phyloP scores from a whole-genome alignment of 1,284 basidiomycete genomes.

The Leccinum solheimii region DNA sequence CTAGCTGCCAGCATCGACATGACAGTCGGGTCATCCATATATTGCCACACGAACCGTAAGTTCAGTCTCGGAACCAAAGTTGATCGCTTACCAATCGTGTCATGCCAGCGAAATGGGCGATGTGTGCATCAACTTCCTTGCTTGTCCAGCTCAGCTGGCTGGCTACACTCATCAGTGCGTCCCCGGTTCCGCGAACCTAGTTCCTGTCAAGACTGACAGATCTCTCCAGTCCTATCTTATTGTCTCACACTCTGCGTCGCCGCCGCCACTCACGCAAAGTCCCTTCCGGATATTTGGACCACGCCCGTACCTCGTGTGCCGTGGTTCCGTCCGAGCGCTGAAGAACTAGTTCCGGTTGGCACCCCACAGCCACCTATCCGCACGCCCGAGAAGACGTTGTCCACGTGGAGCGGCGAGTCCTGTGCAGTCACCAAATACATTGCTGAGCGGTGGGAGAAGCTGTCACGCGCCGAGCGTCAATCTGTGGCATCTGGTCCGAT shows the following conservation, averaged over 20 bases:
- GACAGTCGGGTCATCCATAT: slow-evolving; percentile 42
- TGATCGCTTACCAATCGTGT: slow-evolving; percentile 4
- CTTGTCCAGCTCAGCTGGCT: slow-evolving; percentile 58
- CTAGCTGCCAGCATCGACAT: slow-evolving; percentile 48
- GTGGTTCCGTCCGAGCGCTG: slow-evolving; percentile 50
- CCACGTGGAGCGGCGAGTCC: slow-evolving; percentile 13
- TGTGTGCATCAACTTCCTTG: slow-evolving; percentile 55
- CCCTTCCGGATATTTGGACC: slow-evolving; percentile 51
- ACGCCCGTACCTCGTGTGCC: slow-evolving; percentile 49
- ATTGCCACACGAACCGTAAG: slow-evolving; percentile 43
- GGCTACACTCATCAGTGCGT: slow-evolving; percentile 51
- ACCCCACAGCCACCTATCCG: slow-evolving; percentile 9
- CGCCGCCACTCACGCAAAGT: slow-evolving; percentile 43
- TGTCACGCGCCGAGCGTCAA: slow-evolving; percentile 23
- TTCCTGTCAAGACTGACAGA: slow-evolving; percentile 9
- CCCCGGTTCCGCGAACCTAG: not conserved
- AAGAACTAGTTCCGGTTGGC: slow-evolving; percentile 5
- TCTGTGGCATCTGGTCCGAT: slow-evolving; percentile 16
- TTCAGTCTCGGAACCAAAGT: not conserved
- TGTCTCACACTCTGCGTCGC: slow-evolving; percentile 52
- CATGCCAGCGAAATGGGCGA: slow-evolving; percentile 39
- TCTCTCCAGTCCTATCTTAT: slow-evolving; percentile 50
- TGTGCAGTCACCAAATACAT: slow-evolving; percentile 33
- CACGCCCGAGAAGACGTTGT: slow-evolving; percentile 7
- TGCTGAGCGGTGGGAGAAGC: slow-evolving; percentile 33